A percentile compares a stretch with the other conserved stretches of the same genome.
These are phyloP conservation scores for Solanum megistacrolobum DNA, from an alignment of 257 asterid genomes.

Conservation along the genomic window DNA sequence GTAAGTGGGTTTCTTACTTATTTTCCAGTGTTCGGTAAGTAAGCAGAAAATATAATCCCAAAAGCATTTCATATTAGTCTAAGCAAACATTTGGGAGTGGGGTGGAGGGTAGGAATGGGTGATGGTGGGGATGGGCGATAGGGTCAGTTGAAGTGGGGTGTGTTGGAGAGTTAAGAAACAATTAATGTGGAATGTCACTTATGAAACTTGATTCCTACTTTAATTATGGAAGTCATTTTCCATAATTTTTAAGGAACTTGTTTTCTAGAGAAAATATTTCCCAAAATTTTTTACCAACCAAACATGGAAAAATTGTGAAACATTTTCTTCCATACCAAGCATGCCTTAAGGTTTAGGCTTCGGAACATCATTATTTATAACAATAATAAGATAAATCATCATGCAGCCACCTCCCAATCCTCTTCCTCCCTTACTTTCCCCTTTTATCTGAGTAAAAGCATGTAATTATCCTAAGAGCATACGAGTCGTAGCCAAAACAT, in stretches of 20 bases:
- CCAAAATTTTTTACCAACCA: neutral
- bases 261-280: neutral
- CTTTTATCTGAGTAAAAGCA: neutral
- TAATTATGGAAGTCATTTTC: neutral
- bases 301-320: neutral
- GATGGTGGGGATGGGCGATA: neutral
- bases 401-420: neutral
- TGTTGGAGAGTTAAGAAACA: neutral
- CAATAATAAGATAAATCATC: neutral
- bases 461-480: neutral
- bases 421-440: neutral
- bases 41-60: neutral
- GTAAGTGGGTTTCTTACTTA: neutral
- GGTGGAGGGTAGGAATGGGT: neutral
- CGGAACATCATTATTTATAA: neutral
- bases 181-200: neutral
- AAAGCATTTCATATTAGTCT: neutral
- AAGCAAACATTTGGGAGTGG: neutral
- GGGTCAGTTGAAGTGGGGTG: neutral
- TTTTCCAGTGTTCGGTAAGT: neutral
- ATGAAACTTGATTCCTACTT: neutral
- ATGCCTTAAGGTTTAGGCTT: neutral
- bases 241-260: neutral
- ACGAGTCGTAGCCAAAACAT: neutral
- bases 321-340: neutral